Conservation (phyloP, 768 basidiomycete species). For the Mycena filopes region DNA sequence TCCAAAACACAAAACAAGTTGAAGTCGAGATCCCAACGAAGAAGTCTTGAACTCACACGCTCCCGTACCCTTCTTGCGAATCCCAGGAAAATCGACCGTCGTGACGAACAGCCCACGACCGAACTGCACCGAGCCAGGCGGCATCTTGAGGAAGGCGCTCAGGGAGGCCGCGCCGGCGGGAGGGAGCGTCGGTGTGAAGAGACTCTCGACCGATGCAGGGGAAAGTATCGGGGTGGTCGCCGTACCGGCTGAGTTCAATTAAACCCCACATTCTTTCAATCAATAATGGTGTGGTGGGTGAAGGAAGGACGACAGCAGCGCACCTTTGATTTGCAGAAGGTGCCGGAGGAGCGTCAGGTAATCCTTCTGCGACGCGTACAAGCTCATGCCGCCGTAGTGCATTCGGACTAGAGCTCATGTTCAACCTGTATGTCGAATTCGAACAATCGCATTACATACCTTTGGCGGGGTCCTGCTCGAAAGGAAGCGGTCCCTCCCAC, state of each 20-base stretch:
- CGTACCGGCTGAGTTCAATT: constrained; percentile 2
- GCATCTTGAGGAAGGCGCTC: neutral
- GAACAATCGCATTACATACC: too few species aligned
- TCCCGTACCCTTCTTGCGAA: constrained; percentile 12
- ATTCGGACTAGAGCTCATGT: neutral
- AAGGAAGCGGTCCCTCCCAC: constrained; percentile 21
- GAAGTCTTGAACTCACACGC: constrained; percentile 12
- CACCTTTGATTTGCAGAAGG: constrained; percentile 22
- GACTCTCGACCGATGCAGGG: constrained; percentile 4
- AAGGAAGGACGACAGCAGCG: neutral
- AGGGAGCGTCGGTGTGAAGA: constrained; percentile 14
- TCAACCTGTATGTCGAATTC: too few species aligned
- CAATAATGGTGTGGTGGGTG: too few species aligned
- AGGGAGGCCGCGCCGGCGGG: neutral
- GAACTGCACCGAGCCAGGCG: constrained; percentile 8
- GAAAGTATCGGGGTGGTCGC: constrained; percentile 18
- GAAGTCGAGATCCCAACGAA: too few species aligned
- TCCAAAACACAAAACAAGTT: neutral
- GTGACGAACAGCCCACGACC: constrained; percentile 1
- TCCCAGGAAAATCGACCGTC: constrained; percentile 12
- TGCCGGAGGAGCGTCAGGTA: constrained; percentile 36
- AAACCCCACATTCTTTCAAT: too few species aligned
- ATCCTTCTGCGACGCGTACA: constrained; percentile 36
- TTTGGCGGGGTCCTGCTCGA: constrained; percentile 28
- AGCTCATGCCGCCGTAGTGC: constrained; percentile 34